Evolutionary conservation across 768 basidiomycete genomes (phyloP).

Genomic region (Kwoniella bestiolae): DNA sequence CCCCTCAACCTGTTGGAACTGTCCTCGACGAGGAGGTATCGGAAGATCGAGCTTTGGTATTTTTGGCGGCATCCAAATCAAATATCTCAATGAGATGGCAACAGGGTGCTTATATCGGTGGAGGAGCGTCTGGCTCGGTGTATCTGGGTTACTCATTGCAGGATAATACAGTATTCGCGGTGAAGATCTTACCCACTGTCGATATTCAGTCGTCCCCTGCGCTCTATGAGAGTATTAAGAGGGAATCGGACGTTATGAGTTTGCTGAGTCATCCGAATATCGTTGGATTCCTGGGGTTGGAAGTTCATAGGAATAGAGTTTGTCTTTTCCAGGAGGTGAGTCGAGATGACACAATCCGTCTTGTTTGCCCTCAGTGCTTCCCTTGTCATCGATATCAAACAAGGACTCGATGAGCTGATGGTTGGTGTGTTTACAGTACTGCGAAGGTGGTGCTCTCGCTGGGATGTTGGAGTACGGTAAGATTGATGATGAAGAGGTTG

Average conservation of each 20-base stretch:
- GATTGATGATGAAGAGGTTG: conserved; percentile 94
- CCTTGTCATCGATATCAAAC: not conserved
- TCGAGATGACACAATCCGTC: too few relatives aligned
- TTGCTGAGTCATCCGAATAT: conserved; percentile 96
- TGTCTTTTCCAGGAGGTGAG: conserved; percentile 28
- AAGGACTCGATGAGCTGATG: not conserved
- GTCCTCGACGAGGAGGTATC: conserved; percentile 91
- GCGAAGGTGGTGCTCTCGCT: conserved; percentile 91
- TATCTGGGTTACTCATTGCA: conserved; percentile 97
- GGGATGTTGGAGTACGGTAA: conserved; percentile 86
- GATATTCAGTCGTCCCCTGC: conserved; percentile 86
- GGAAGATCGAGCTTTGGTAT: conserved; percentile 90
- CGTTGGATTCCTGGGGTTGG: conserved; percentile 98
- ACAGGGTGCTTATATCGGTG: conserved; percentile 95
- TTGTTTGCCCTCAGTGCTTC: not conserved
- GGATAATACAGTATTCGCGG: conserved; percentile 94
- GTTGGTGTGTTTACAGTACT: conserved; percentile 62
- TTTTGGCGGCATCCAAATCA: conserved; percentile 91
- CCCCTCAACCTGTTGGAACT: conserved; percentile 77
- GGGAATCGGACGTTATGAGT: conserved; percentile 97
- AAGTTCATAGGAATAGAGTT: conserved; percentile 57
- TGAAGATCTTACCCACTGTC: conserved; percentile 98
- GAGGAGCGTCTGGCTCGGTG: conserved; percentile 99
- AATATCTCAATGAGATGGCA: conserved; percentile 98
- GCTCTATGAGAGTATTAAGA: conserved; percentile 88